Evolutionary conservation across 768 basidiomycete species (phyloP), one percentile per base, ranked within the genome.

Genomic region (Ramaria sp.): DNA sequence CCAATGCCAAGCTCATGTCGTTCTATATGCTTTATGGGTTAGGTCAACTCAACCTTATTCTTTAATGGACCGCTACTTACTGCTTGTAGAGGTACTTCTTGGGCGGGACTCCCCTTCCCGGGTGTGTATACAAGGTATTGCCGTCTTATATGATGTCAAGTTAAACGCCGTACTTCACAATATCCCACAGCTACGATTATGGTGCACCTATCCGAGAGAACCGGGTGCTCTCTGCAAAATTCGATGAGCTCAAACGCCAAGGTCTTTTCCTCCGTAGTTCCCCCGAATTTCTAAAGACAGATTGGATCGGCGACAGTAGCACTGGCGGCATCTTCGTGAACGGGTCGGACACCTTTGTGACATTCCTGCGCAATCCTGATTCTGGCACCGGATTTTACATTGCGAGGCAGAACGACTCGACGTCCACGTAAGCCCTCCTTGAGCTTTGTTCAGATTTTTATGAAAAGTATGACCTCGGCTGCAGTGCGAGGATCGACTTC

Each of bases 1-100:
- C 79, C 50, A 91, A 91, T 68, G 86, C 81, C 1, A 92, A 91
- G 64, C 63, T 92, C 46, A 81, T 91, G 58, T 89, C 80, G 63
- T 88, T 86, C 60, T 92, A 92, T 68, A 91, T 92, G 91, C 62
- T 89, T 54, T 89, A 82, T 62, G 88, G 85, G 85, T 85, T 65
- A 27, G 59, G 70, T 13, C 34, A 7, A 33, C 39, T 39, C 38
- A 42, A 56, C 20, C 22, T 9, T 34, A 15, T 13, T 19, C n/a
- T 41, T 38, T 45, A 41, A 2, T 31, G 19, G 17, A 7, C 47
- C 31, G 27, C 27, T 27, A 27, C 30, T 54, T 10, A 48, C 38
- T 37, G 15, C 1, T 34, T 20, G 49, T 39, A 62, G 50, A 51
- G 54, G 45, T 59, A 43, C 42, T 0, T 89, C 85, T 12, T 92